A percentile compares a stretch with the other conserved stretches of the same genome.
phyloP scores from a whole-genome alignment of 1,139 yeast species.

The Kodamaea sp. region DNA sequence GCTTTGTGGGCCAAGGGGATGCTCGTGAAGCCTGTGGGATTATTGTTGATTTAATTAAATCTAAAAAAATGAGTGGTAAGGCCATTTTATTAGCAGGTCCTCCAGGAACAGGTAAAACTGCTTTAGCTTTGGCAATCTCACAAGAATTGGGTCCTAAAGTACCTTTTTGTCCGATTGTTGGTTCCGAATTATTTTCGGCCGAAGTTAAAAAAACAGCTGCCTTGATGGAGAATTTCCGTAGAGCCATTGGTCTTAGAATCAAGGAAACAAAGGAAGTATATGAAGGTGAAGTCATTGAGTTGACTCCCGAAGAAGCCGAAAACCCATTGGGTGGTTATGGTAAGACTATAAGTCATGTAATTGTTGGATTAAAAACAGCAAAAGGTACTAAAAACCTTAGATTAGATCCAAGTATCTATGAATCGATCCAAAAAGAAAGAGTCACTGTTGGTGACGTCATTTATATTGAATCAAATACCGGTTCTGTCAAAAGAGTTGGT shows the following conservation, averaged over 20 bases:
- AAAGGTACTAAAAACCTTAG: constrained; percentile 92
- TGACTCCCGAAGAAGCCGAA: constrained; percentile 95
- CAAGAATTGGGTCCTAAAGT: constrained; percentile 98
- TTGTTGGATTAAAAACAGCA: constrained; percentile 91
- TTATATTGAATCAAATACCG: constrained; percentile 95
- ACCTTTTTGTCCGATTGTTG: constrained; percentile 97
- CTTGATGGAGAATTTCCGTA: constrained; percentile 93
- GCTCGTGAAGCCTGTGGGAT: constrained; percentile 99
- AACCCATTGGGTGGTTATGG: constrained; percentile 98
- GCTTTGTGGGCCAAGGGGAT: constrained; percentile 90
- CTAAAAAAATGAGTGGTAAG: constrained; percentile 91
- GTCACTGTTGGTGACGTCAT: constrained; percentile 95
- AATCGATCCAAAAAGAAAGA: constrained; percentile 91
- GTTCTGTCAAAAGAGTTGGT: constrained; percentile 96
- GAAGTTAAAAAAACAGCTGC: constrained; percentile 98
- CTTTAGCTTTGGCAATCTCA: constrained; percentile 90
- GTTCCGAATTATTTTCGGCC: constrained; percentile 91
- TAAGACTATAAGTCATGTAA: constrained; percentile 89
- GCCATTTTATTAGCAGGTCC: constrained; percentile 96
- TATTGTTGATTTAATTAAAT: constrained; percentile 87
- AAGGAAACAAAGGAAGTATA: constrained; percentile 97
- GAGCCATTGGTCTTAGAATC: constrained; percentile 93
- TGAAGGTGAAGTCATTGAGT: constrained; percentile 96
- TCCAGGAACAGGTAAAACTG: constrained; percentile 98
- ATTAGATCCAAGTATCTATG: constrained; percentile 93